These are phyloP conservation scores for Aspergillus haitiensis DNA, from an alignment of 495 filamentous ascomycete genomes.

Conservation along the genomic window DNA sequence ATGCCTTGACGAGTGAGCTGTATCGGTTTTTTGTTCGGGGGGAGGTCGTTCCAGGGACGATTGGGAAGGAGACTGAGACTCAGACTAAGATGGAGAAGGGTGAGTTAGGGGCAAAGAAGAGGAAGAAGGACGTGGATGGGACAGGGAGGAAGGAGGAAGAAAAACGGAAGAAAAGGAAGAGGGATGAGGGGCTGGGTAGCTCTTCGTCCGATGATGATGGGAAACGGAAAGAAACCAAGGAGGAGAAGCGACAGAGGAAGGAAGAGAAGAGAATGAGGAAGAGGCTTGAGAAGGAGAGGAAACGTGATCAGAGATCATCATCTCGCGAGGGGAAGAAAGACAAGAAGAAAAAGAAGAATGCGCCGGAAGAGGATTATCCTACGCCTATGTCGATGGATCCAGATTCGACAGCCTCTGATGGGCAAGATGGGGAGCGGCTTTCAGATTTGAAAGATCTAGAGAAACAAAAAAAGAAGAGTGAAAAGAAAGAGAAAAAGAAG, in stretches of 20 bases:
- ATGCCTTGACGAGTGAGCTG: constrained; percentile 58
- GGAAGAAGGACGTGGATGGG: constrained; percentile 13
- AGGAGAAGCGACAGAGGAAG: constrained; percentile 33
- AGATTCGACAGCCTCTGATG: constrained; percentile 24
- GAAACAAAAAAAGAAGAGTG: constrained; percentile 27
- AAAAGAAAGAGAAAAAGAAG: constrained; percentile 29
- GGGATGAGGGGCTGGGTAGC: constrained; percentile 10
- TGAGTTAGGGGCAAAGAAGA: constrained; percentile 11
- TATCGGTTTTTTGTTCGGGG: constrained; percentile 83
- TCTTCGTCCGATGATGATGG: constrained; percentile 22
- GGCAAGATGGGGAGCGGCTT: constrained; percentile 15
- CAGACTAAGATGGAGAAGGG: constrained; percentile 17
- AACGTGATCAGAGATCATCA: constrained; percentile 25
- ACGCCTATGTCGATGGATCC: constrained; percentile 42
- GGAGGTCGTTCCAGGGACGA: constrained; percentile 67
- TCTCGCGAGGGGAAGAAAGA: constrained; percentile 21
- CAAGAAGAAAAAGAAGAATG: constrained; percentile 26
- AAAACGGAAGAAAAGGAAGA: constrained; percentile 32
- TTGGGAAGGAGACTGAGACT: constrained; percentile 18
- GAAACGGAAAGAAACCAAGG: constrained; percentile 26
- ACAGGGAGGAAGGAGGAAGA: not conserved
- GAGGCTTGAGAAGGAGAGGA: constrained; percentile 31
- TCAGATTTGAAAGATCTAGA: constrained; percentile 21
- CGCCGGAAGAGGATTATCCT: constrained; percentile 37
- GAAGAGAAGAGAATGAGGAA: constrained; percentile 35